Percentiles rank a stretch among this genome's conserved stretches.
phyloP scores from a whole-genome alignment of 345 rosid species.

The Corymbia maculata region DNA sequence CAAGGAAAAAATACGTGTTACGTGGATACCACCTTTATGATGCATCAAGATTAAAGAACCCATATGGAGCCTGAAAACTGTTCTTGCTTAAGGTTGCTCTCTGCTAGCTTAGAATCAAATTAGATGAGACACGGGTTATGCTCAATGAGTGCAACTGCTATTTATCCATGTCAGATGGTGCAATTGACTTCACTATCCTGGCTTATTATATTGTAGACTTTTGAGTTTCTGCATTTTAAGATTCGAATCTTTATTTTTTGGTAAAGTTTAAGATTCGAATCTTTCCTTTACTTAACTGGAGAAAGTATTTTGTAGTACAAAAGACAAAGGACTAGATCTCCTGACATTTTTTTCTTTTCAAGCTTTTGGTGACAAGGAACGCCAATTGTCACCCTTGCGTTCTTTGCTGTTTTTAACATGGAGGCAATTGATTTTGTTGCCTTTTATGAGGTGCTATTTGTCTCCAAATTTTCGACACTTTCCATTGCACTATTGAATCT shows the following conservation, averaged over 20 bases:
- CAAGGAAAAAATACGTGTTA: background rate
- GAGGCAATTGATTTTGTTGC: constrained; percentile 92
- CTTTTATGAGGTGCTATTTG: constrained; percentile 66
- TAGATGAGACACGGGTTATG: background rate
- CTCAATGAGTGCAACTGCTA: background rate
- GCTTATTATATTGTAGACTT: background rate
- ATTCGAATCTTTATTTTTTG: too few species aligned
- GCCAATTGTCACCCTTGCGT: constrained; percentile 62
- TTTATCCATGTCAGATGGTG: background rate
- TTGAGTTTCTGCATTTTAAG: background rate
- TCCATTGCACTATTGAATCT: background rate
- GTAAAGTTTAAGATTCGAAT: background rate
- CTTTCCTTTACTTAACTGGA: background rate
- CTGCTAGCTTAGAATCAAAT: background rate
- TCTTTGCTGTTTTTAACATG: constrained; percentile 93
- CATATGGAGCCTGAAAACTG: background rate
- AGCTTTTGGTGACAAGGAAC: constrained; percentile 50
- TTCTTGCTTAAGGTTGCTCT: background rate
- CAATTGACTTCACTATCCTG: background rate
- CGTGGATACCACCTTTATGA: background rate
- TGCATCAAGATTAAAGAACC: background rate
- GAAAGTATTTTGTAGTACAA: background rate
- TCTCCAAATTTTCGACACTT: background rate
- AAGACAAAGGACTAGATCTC: background rate
- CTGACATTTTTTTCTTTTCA: background rate